Evolutionary conservation across 345 rosid species (phyloP).

Genomic region (Gossypium raimondii): DNA sequence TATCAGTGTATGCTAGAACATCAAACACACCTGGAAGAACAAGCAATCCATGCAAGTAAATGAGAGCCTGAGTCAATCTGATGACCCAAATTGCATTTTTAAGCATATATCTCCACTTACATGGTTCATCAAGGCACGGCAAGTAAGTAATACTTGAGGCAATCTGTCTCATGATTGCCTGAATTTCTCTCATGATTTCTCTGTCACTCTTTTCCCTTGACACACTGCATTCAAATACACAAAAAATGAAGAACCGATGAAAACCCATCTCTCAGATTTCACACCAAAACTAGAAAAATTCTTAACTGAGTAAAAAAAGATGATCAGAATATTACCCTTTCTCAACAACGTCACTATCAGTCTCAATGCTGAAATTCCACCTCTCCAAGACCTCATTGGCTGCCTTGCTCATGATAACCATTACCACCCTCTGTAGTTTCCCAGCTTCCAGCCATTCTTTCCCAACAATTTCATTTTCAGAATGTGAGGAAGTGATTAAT

Average conservation of each 20-base stretch:
- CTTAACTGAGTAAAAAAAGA: not conserved
- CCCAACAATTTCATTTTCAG: not conserved
- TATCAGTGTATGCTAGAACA: slow-evolving; percentile 86
- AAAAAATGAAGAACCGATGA: not conserved
- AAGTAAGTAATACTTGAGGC: slow-evolving; percentile 91
- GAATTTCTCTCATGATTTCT: slow-evolving; percentile 95
- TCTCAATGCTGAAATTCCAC: slow-evolving; percentile 90
- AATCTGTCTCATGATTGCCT: slow-evolving; percentile 89
- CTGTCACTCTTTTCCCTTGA: slow-evolving; percentile 92
- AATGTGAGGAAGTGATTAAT: not conserved
- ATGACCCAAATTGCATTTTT: not conserved
- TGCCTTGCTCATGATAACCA: slow-evolving; percentile 83
- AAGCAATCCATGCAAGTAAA: not conserved
- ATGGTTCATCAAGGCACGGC: slow-evolving; percentile 92
- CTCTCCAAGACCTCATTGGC: slow-evolving; percentile 81
- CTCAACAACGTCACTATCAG: slow-evolving; percentile 73
- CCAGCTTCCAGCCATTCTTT: slow-evolving; percentile 92
- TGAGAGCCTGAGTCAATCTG: not conserved
- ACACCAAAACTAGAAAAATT: not conserved
- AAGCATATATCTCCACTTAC: slow-evolving; percentile 36
- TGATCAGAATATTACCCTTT: slow-evolving; percentile 48
- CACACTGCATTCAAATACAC: slow-evolving; percentile 37
- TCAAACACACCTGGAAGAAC: slow-evolving; percentile 72
- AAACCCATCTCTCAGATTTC: slow-evolving; percentile 3
- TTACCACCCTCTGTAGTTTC: slow-evolving; percentile 75